A percentile compares a stretch with the other conserved stretches of the same genome.
Evolutionary conservation across 176 grass and related monocot species (phyloP).

Genomic region (Puya raimondii): DNA sequence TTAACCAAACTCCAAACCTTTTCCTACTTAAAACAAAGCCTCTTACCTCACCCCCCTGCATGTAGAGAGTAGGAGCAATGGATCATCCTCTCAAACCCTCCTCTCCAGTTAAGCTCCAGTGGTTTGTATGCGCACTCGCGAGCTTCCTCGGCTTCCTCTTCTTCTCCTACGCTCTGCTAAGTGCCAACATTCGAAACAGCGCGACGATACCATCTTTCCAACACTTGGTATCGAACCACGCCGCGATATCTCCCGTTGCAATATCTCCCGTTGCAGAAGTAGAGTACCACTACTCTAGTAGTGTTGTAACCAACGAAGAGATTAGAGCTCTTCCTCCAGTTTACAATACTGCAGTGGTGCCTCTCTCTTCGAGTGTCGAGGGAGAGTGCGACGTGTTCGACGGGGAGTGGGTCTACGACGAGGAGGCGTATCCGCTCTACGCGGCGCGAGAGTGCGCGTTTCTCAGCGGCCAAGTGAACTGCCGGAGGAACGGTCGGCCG

Average conservation of each 20-base stretch:
- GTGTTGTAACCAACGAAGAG: not conserved
- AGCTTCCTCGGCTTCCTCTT: constrained; percentile 19
- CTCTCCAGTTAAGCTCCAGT: no score
- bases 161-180: constrained; percentile 18
- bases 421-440: constrained; percentile 39
- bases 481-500: constrained; percentile 47
- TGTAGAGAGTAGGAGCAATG: no score
- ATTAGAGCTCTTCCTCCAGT: not conserved
- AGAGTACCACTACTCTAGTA: no score
- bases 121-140: no score
- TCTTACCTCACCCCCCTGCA: no score
- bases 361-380: not conserved
- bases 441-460: constrained; percentile 42
- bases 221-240: no score
- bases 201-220: no score
- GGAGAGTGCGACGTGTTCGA: constrained; percentile 36
- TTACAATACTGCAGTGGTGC: not conserved
- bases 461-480: constrained; percentile 52
- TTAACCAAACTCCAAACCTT: constrained; percentile 39
- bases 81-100: not conserved
- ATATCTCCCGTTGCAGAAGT: no score
- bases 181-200: constrained; percentile 1
- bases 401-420: constrained; percentile 40
- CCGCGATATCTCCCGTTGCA: no score
- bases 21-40: constrained; percentile 18